phyloP scores from a whole-genome alignment of 768 basidiomycete genomes.

The Agrocybe praecox region DNA sequence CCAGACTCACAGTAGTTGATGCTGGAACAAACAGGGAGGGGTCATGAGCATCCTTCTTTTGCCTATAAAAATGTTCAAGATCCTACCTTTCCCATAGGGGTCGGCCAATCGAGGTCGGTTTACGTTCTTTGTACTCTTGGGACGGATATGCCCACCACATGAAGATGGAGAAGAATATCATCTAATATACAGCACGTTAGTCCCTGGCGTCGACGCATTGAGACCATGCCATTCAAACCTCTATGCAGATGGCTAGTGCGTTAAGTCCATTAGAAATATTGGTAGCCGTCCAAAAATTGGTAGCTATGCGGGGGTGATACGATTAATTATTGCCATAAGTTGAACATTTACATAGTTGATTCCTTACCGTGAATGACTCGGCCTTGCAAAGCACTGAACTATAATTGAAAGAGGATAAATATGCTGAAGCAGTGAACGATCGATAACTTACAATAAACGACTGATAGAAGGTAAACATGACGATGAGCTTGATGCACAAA shows the following conservation, averaged over 20 bases:
- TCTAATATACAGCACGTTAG: conserved; percentile 44
- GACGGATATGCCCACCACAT: conserved; percentile 87
- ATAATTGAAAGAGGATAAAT: background rate
- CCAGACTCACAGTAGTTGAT: conserved; percentile 31
- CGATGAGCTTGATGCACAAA: conserved; percentile 82
- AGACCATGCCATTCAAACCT: conserved; percentile 46
- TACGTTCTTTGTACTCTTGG: conserved; percentile 59
- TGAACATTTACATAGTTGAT: background rate
- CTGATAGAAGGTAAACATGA: conserved; percentile 91
- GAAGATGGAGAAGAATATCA: conserved; percentile 76
- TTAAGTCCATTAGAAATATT: conserved; percentile 87
- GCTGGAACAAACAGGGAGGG: conserved; percentile 14
- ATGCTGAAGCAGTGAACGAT: background rate
- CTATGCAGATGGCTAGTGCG: conserved; percentile 81
- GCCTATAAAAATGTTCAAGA: conserved; percentile 18
- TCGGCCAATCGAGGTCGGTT: conserved; percentile 59
- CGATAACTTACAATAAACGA: conserved; percentile 59
- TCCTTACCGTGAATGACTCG: conserved; percentile 64
- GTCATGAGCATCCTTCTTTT: background rate
- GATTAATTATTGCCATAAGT: no score
- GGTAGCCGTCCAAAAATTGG: conserved; percentile 79
- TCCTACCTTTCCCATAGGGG: conserved; percentile 72
- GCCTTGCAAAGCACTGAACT: conserved; percentile 72
- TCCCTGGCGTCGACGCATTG: background rate
- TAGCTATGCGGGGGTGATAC: conserved; percentile 40